Percentiles rank a stretch among this genome's conserved stretches.
Evolutionary conservation across 352 stramenopile species (phyloP).

Genomic region (Aphanomyces astaci): DNA sequence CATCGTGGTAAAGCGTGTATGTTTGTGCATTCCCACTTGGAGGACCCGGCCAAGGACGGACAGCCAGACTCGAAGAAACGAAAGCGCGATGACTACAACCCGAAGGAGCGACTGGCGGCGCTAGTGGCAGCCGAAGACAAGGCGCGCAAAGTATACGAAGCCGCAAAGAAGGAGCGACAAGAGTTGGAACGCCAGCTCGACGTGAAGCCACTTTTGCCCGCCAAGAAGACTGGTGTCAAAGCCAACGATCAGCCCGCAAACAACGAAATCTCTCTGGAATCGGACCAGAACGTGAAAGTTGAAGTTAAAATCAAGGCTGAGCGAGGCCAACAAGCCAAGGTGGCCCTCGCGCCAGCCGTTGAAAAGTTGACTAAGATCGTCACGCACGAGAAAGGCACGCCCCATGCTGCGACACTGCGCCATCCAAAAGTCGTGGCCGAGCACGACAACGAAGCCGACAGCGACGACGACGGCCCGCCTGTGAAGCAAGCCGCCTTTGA

Average conservation of each 20-base stretch:
- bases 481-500: not conserved
- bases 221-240: not conserved
- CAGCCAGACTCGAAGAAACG: conserved; percentile 2
- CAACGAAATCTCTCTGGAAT: too few relatives aligned
- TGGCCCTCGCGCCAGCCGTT: too few relatives aligned
- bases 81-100: conserved; percentile 3
- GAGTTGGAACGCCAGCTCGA: not conserved
- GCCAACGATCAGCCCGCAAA: not conserved
- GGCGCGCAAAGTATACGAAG: conserved; percentile 1
- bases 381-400: not conserved
- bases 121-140: conserved; percentile 11
- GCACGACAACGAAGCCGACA: conserved; percentile 8
- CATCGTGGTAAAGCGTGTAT: conserved; percentile 64
- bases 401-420: conserved; percentile 8
- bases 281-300: not conserved
- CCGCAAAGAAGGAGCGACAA: not conserved
- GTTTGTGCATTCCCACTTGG: conserved; percentile 52
- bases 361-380: too few relatives aligned
- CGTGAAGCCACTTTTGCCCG: too few relatives aligned
- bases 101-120: not conserved
- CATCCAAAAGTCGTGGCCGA: not conserved
- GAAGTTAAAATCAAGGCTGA: not conserved
- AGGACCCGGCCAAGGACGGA: not conserved
- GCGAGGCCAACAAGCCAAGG: too few relatives aligned
- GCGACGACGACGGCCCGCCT: not conserved